Conservation (phyloP, 2,329 filamentous ascomycete genomes). For the Pseudocercospora ulei region DNA sequence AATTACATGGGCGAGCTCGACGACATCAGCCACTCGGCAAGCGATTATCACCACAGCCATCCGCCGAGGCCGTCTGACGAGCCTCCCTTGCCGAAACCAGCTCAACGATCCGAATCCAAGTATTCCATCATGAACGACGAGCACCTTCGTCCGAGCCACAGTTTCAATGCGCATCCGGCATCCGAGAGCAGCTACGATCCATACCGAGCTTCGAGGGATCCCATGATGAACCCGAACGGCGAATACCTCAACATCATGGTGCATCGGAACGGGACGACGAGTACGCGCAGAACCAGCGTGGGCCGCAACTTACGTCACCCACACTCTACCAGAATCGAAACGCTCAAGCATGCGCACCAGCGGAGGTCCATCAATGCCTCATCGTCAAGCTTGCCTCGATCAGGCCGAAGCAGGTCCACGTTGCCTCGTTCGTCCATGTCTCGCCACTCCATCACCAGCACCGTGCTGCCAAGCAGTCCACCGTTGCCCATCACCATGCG, state of each 20-base stretch:
- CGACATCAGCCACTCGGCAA: constrained; percentile 66
- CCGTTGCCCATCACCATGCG: constrained; percentile 39
- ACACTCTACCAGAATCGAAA: constrained; percentile 38
- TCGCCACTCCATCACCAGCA: constrained; percentile 40
- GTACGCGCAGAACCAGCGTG: constrained; percentile 34
- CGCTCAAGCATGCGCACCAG: constrained; percentile 30
- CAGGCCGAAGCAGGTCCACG: constrained; percentile 30
- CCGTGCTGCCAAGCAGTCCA: constrained; percentile 42
- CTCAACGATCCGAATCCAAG: constrained; percentile 45
- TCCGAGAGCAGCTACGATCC: constrained; percentile 68
- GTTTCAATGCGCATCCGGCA: constrained; percentile 44
- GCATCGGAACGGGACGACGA: constrained; percentile 45
- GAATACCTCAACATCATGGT: constrained; percentile 60
- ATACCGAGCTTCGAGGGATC: constrained; percentile 59
- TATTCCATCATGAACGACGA: constrained; percentile 50
- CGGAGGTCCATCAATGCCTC: constrained; percentile 27
- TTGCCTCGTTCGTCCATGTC: constrained; percentile 34
- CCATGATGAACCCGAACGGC: constrained; percentile 42
- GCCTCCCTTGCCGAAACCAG: constrained; percentile 34
- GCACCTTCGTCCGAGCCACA: constrained; percentile 42
- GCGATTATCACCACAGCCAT: constrained; percentile 74
- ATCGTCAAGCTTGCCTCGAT: constrained; percentile 32
- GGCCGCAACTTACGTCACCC: constrained; percentile 36
- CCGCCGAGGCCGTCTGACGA: constrained; percentile 33
- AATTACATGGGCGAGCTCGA: constrained; percentile 65